These are phyloP conservation scores for Fusarium phyllophilum DNA, from an alignment of 2,329 filamentous ascomycete genomes.

Conservation along the genomic window DNA sequence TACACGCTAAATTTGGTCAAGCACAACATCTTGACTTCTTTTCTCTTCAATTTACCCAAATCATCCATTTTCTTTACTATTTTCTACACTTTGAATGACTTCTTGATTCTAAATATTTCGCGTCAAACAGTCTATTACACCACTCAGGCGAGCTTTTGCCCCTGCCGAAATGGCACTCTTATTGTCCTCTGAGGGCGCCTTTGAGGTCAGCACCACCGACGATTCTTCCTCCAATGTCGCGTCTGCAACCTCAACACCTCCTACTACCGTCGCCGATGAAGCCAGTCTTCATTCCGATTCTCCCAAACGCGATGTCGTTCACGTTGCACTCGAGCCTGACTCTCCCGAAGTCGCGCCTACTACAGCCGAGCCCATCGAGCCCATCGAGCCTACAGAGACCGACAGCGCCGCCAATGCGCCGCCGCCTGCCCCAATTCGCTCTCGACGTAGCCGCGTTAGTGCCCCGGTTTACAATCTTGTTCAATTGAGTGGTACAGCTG, in stretches of 20 bases:
- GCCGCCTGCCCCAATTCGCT: constrained; percentile 47
- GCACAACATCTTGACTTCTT: not conserved
- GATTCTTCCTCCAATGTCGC: constrained; percentile 62
- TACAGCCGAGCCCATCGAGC: constrained; percentile 17
- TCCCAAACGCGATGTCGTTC: constrained; percentile 53
- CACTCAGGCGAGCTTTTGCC: constrained; percentile 7
- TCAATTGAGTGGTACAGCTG: constrained; percentile 69
- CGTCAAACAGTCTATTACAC: constrained; percentile 28
- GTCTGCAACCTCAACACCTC: constrained; percentile 71
- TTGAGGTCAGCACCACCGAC: constrained; percentile 40
- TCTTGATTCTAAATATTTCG: constrained; percentile 28
- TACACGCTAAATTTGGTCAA: constrained; percentile 6
- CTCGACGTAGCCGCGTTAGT: constrained; percentile 64
- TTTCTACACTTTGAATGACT: constrained; percentile 13
- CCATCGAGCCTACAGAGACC: constrained; percentile 23
- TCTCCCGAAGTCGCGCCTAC: constrained; percentile 38
- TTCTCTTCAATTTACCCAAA: not conserved
- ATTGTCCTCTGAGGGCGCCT: constrained; percentile 48
- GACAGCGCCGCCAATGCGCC: constrained; percentile 17
- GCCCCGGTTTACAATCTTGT: constrained; percentile 74
- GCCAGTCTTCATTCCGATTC: constrained; percentile 64
- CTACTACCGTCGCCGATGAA: constrained; percentile 72
- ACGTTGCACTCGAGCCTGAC: constrained; percentile 47
- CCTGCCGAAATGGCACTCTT: constrained; percentile 46
- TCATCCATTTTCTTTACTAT: not conserved